Evolutionary conservation across 192 early-diverging fungal species (phyloP).

Genomic region (Haplosporangium gracile): DNA sequence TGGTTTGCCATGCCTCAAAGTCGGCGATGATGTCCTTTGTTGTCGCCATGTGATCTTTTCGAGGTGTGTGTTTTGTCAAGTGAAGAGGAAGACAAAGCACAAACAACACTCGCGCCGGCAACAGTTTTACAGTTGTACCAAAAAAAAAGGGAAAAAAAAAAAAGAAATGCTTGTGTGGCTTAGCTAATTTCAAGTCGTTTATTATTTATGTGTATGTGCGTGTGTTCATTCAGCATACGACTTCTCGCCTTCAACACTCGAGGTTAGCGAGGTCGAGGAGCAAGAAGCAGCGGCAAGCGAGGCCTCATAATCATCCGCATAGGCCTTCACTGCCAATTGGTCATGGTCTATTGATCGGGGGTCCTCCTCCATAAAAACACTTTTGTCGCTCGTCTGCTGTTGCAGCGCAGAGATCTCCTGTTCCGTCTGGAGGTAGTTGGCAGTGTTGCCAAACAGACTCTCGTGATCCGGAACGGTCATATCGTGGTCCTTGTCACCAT

Average conservation of each 20-base stretch:
- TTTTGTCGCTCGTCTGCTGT: conserved; percentile 10
- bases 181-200: not conserved
- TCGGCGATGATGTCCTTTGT: conserved; percentile 46
- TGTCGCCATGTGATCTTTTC: conserved; percentile 23
- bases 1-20: conserved; percentile 60
- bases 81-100: not conserved
- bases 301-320: conserved; percentile 42
- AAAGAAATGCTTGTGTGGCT: not conserved
- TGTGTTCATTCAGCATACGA: conserved; percentile 3
- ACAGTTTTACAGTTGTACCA: too few relatives aligned
- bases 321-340: conserved; percentile 39
- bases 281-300: conserved; percentile 34
- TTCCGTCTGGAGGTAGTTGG: conserved; percentile 36
- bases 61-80: not conserved
- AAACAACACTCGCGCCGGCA: not conserved
- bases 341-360: conserved; percentile 25
- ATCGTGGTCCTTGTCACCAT: conserved; percentile 18
- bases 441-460: conserved; percentile 41
- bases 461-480: conserved; percentile 45
- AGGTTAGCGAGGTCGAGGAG: conserved; percentile 24
- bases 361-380: conserved; percentile 42
- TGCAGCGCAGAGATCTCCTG: conserved; percentile 45
- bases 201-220: not conserved
- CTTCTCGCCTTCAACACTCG: conserved; percentile 21
- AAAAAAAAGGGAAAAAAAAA: not conserved